Conservation (phyloP, 495 filamentous ascomycete species). For the Pyronema domesticum region DNA sequence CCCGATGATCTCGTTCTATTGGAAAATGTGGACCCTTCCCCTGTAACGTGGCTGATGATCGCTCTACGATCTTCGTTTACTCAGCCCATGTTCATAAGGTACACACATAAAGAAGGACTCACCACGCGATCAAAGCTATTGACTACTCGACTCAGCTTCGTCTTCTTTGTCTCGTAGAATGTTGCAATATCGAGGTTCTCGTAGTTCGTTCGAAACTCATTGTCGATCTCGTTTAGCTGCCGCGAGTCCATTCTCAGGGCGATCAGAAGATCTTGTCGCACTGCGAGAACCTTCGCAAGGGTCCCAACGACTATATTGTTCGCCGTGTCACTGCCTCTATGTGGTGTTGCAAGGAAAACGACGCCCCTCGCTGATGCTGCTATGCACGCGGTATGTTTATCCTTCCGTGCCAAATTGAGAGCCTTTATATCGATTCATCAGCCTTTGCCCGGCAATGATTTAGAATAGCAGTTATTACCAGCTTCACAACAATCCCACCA, state of each 20-base stretch:
- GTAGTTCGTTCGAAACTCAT: constrained; percentile 8
- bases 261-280: constrained; percentile 6
- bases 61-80: constrained; percentile 12
- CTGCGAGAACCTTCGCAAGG: constrained; percentile 6
- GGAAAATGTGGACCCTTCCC: background rate
- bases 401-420: constrained; percentile 4
- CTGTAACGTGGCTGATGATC: constrained; percentile 12
- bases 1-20: constrained; percentile 3
- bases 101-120: background rate
- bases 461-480: background rate
- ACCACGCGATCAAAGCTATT: constrained; percentile 1
- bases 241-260: constrained; percentile 4
- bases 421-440: constrained; percentile 3
- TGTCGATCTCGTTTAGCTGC: constrained; percentile 7
- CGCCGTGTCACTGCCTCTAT: constrained; percentile 10
- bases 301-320: background rate
- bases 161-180: constrained; percentile 13
- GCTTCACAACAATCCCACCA: constrained; percentile 16
- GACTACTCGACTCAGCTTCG: constrained; percentile 1
- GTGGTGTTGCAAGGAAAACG: constrained; percentile 13
- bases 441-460: background rate
- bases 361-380: constrained; percentile 4
- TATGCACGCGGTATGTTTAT: background rate
- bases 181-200: constrained; percentile 6
- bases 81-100: background rate